A percentile compares a stretch with the other conserved stretches of the same genome.
Conservation (phyloP, 2,329 filamentous ascomycete genomes). For the Epichloe scottii region DNA sequence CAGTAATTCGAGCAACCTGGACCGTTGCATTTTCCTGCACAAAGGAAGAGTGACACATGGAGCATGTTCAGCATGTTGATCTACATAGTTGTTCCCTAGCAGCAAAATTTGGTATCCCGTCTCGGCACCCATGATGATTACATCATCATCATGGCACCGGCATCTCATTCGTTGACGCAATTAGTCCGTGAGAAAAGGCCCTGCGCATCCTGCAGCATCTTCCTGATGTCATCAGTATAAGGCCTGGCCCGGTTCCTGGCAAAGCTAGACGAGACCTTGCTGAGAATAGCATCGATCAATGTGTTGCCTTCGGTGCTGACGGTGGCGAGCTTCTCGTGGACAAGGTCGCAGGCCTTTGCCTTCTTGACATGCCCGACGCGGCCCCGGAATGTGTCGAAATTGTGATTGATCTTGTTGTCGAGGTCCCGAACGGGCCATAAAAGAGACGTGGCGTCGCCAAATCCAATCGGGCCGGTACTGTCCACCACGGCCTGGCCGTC, state of each 20-base stretch:
- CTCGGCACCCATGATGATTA: no score
- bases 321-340: neutral
- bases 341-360: neutral
- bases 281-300: neutral
- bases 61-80: no score
- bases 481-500: neutral
- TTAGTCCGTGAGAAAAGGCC: neutral
- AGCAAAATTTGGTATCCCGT: no score
- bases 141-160: no score
- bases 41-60: neutral
- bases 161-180: neutral
- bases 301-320: neutral
- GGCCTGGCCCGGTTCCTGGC: neutral
- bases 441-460: neutral
- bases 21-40: no score
- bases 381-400: neutral
- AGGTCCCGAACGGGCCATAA: neutral
- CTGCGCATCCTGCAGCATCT: neutral
- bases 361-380: neutral
- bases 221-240: neutral
- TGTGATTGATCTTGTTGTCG: neutral
- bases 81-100: no score
- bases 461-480: neutral
- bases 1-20: no score
- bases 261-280: neutral